Percentiles rank a stretch among this genome's conserved stretches.
phyloP scores from a whole-genome alignment of 169 alveolate species.

The Perkinsus chesapeaki region DNA sequence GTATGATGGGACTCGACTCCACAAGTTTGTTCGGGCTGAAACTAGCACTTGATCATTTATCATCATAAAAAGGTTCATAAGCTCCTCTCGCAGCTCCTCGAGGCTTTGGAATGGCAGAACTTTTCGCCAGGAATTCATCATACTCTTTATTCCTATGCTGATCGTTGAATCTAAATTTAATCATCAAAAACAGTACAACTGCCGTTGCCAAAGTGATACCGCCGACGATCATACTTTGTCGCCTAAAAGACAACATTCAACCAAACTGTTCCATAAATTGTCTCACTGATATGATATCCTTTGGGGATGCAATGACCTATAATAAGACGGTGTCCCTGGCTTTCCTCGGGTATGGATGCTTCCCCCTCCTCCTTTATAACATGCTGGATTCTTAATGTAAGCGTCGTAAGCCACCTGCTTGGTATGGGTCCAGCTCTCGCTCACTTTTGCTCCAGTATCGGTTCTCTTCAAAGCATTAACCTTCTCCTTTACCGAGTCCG shows the following conservation, averaged over 20 bases:
- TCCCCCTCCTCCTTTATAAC: background rate
- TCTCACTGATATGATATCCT: background rate
- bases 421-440: background rate
- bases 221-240: background rate
- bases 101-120: background rate
- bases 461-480: background rate
- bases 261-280: background rate
- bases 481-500: background rate
- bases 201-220: background rate
- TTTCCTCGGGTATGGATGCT: background rate
- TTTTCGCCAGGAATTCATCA: background rate
- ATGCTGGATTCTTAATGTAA: background rate
- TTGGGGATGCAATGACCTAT: background rate
- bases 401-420: background rate
- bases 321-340: background rate
- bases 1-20: no score
- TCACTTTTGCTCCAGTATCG: background rate
- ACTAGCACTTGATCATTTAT: background rate
- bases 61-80: background rate
- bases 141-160: background rate
- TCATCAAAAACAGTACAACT: background rate
- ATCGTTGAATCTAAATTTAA: background rate
- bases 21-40: no score
- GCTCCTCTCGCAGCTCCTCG: background rate
- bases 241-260: background rate